These are phyloP conservation scores for Raphidocelis subcapitata DNA, from an alignment of 139 green algal genomes.

Conservation along the genomic window DNA sequence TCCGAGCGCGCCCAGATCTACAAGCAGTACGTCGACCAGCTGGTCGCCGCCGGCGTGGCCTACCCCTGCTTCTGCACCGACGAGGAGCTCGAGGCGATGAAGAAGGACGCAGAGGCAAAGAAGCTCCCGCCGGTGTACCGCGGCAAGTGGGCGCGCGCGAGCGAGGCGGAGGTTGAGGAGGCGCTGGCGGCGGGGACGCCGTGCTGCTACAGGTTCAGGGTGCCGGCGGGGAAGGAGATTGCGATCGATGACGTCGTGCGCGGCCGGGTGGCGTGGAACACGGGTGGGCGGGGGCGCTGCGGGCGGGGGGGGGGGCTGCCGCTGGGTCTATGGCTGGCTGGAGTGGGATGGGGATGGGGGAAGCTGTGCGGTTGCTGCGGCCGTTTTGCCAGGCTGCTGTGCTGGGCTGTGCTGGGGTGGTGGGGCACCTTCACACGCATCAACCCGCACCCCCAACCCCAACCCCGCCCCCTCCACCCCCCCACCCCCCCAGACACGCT, in stretches of 20 bases:
- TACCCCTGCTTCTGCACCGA: conserved; percentile 99
- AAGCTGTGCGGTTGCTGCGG: too few relatives aligned
- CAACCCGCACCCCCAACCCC: too few relatives aligned
- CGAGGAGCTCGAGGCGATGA: conserved; percentile 89
- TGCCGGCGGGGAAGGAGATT: conserved; percentile 71
- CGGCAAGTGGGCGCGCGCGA: conserved; percentile 91
- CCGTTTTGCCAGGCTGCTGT: too few relatives aligned
- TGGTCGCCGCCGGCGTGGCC: conserved; percentile 68
- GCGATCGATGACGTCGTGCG: conserved; percentile 85
- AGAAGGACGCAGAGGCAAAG: conserved; percentile 87
- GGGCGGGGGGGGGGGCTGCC: too few relatives aligned
- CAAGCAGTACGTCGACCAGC: conserved; percentile 83
- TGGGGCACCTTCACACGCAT: too few relatives aligned
- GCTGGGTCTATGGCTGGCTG: too few relatives aligned
- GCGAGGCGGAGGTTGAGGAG: conserved; percentile 79
- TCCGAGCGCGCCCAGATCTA: conserved; percentile 93
- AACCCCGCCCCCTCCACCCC: too few relatives aligned
- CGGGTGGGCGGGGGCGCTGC: conserved; percentile 14
- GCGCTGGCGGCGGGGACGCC: conserved; percentile 77
- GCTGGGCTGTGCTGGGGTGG: too few relatives aligned
- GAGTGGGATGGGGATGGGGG: too few relatives aligned
- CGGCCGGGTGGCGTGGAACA: conserved; percentile 93
- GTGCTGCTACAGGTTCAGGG: conserved; percentile 94
- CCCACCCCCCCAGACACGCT: conserved; percentile 70
- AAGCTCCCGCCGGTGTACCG: conserved; percentile 95